Base-by-base conservation (phyloP, 1,284 basidiomycete genomes). In the Phaffia rhodozyma region DNA sequence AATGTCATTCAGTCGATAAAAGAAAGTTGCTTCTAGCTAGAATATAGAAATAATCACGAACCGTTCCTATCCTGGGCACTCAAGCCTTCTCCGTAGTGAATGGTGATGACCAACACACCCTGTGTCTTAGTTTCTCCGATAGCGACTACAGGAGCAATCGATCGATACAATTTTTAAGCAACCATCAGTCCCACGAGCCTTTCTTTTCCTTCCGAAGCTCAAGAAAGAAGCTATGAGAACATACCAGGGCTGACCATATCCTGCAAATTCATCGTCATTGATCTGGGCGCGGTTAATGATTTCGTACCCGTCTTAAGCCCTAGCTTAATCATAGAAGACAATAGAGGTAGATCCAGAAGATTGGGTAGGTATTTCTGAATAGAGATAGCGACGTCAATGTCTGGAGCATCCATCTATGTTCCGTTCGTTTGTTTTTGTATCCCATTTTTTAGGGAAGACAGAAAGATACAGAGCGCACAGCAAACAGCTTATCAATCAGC, bases 281-380 rank as follows among this genome's bases (percentile, higher is more conserved):
- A 85, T 72, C 84, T 82, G 7, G 87, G 86, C 0, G 86, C 86
- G 18, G 84, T 81, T 65, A 86, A 83, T 2, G 38, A 43, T 11
- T 43, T 43, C 5, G 38, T 43, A 60, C 83, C 87, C 2, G 84
- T 82, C 23, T 88, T 84, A 67, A 91, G 86, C 5, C 84, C 82
- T 63, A 80, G 82, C 70, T 89, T 85, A 43, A 91, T 80, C 78
- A 89, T 91, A 0, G 81, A 79, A 1, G 83, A 85, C 67, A 91
- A 78, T 66, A 87, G 73, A 0, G 89, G 89, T 4, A 91, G 74
- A 72, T 91, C 86, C 77, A 90, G 83, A n/a, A 91, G 78, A 73
- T 91, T 90, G 3, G 58, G 58, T 1, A 60, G 50, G 20, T 43
- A 43, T 43, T 43, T 43, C 38, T 43, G 38, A 16, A 43, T 43